These are phyloP conservation scores for Blastobotrys proliferans DNA, from an alignment of 1,139 yeast species.

Conservation along the genomic window DNA sequence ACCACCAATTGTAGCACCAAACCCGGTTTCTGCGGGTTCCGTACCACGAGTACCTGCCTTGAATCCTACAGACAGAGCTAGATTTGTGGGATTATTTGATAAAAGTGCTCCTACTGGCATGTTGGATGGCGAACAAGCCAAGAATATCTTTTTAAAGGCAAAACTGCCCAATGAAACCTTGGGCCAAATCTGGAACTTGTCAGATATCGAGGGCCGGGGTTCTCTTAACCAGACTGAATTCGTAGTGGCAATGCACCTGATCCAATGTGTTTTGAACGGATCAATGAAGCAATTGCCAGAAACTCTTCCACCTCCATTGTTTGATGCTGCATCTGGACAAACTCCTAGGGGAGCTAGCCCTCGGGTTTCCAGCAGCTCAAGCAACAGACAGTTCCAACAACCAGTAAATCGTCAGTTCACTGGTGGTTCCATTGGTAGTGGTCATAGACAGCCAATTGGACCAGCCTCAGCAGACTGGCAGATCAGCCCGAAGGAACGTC, in stretches of 20 bases:
- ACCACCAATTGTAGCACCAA: conserved; percentile 28
- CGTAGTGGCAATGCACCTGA: conserved; percentile 90
- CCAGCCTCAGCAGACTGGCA: conserved; percentile 15
- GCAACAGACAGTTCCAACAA: conserved; percentile 9
- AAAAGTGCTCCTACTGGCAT: conserved; percentile 58
- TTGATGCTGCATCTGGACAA: conserved; percentile 26
- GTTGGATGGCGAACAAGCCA: conserved; percentile 72
- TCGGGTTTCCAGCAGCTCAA: background rate
- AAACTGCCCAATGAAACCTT: conserved; percentile 69
- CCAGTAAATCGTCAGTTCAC: conserved; percentile 22
- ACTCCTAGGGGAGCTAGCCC: conserved; percentile 17
- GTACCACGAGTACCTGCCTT: conserved; percentile 54
- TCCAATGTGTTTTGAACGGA: conserved; percentile 76
- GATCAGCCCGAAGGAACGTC: conserved; percentile 63
- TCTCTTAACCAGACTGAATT: conserved; percentile 68
- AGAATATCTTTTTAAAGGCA: conserved; percentile 83
- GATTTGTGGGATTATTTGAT: conserved; percentile 69
- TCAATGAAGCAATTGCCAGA: conserved; percentile 64
- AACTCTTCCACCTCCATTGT: conserved; percentile 49
- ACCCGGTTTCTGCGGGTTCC: conserved; percentile 18
- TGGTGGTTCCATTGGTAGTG: conserved; percentile 15
- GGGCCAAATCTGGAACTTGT: conserved; percentile 86
- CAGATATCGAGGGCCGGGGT: conserved; percentile 74
- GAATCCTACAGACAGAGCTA: conserved; percentile 59
- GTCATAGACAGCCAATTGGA: conserved; percentile 10